phyloP scores from a whole-genome alignment of 441 rosid species.

The Theobroma grandiflorum region DNA sequence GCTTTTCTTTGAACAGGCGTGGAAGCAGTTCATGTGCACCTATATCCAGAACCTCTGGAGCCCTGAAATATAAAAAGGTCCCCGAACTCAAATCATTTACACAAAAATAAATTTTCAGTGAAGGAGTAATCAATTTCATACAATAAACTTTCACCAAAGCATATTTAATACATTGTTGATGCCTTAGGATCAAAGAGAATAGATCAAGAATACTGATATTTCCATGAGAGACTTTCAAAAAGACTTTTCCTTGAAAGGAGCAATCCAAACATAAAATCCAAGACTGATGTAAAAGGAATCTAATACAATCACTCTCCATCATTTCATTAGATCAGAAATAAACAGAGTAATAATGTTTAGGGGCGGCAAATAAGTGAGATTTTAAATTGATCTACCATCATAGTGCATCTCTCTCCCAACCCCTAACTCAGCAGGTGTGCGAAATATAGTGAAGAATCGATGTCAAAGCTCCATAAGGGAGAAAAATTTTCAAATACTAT shows the following conservation, averaged over 20 bases:
- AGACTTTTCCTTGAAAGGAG: background rate
- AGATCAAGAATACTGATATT: background rate
- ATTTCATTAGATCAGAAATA: background rate
- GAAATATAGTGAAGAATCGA: background rate
- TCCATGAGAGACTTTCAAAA: background rate
- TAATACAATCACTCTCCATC: background rate
- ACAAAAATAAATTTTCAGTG: background rate
- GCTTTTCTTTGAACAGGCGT: conserved; percentile 74
- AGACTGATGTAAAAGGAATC: background rate
- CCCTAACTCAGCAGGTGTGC: background rate
- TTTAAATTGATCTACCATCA: conserved; percentile 1
- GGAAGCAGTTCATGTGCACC: conserved; percentile 85
- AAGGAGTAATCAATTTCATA: background rate
- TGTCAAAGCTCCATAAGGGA: background rate
- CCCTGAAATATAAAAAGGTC: conserved; percentile 54
- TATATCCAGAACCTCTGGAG: conserved; percentile 78
- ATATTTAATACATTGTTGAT: background rate
- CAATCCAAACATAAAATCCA: background rate
- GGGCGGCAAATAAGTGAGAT: background rate
- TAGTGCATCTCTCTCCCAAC: background rate
- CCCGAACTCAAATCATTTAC: background rate
- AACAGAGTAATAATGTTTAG: background rate
- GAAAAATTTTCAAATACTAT: background rate
- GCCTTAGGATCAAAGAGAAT: background rate
- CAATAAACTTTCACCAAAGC: background rate